Evolutionary conservation across 148 eudicot species (phyloP).

Genomic region (Chenopodium quinoa): DNA sequence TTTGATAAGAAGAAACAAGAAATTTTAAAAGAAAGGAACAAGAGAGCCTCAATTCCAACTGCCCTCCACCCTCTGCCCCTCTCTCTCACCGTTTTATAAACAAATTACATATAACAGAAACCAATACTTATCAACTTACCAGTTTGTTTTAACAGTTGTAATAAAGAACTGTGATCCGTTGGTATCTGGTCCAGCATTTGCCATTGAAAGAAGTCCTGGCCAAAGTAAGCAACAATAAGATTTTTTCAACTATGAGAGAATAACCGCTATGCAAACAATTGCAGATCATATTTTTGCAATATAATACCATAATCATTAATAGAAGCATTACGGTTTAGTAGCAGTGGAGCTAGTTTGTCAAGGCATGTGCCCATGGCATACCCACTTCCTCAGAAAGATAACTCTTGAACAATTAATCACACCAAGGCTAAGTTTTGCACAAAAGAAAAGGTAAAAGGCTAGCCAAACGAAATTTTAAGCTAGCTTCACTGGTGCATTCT

Average conservation of each 20-base stretch:
- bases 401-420: too few relatives aligned
- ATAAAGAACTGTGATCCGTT: conserved; percentile 45
- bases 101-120: not conserved
- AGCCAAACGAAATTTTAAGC: too few relatives aligned
- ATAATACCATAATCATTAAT: too few relatives aligned
- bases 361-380: too few relatives aligned
- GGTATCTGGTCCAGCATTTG: conserved; percentile 67
- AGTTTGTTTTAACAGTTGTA: conserved; percentile 37
- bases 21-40: not conserved
- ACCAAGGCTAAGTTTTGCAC: too few relatives aligned
- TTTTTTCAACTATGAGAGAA: not conserved
- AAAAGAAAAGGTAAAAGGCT: too few relatives aligned
- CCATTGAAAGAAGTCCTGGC: conserved; percentile 75
- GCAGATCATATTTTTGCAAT: not conserved
- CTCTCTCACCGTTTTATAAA: not conserved
- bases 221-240: not conserved
- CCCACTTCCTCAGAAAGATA: too few relatives aligned
- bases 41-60: not conserved
- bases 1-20: not conserved
- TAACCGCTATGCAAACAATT: not conserved
- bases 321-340: too few relatives aligned
- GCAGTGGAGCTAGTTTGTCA: too few relatives aligned
- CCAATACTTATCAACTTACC: conserved; percentile 23
- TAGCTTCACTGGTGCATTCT: not conserved
- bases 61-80: not conserved